phyloP scores from a whole-genome alignment of 2,329 filamentous ascomycete genomes.

The Magnaporthiopsis incrustans region DNA sequence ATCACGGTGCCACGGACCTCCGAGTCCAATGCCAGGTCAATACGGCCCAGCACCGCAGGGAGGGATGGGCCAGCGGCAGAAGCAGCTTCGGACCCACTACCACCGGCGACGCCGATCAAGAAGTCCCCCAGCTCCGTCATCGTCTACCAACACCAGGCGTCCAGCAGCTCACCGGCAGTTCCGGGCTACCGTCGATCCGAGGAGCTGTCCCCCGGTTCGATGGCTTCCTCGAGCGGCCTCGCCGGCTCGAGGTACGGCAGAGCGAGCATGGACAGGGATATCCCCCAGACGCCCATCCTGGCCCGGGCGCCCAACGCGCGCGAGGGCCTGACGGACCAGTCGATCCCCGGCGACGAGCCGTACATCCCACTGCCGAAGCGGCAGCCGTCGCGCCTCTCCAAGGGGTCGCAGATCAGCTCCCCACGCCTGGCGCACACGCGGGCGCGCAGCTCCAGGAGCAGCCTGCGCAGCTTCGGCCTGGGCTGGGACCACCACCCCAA shows the following conservation, averaged over 20 bases:
- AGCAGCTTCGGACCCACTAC: not conserved
- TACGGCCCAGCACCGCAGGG: slow-evolving; percentile 8
- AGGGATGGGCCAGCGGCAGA: slow-evolving; percentile 6
- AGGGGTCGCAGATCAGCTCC: slow-evolving; percentile 28
- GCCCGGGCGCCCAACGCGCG: slow-evolving; percentile 55
- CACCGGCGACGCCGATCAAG: slow-evolving; percentile 18
- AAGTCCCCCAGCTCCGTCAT: slow-evolving; percentile 23
- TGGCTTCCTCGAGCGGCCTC: slow-evolving; percentile 17
- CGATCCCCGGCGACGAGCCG: slow-evolving; percentile 51
- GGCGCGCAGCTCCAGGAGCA: slow-evolving; percentile 39
- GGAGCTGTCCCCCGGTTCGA: slow-evolving; percentile 22
- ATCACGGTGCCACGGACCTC: not conserved
- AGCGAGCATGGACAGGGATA: slow-evolving; percentile 25
- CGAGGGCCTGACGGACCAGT: slow-evolving; percentile 53
- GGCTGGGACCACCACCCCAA: slow-evolving; percentile 24
- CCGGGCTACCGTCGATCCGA: slow-evolving; percentile 40
- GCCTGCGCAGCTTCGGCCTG: slow-evolving; percentile 27
- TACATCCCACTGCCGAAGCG: slow-evolving; percentile 47
- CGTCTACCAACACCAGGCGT: slow-evolving; percentile 23
- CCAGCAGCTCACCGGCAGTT: slow-evolving; percentile 31
- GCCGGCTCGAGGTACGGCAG: slow-evolving; percentile 12
- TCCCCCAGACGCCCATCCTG: slow-evolving; percentile 42
- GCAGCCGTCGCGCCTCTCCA: slow-evolving; percentile 45
- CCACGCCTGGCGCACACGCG: slow-evolving; percentile 31
- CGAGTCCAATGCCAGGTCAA: not conserved